A percentile compares a stretch with the other conserved stretches of the same genome.
Evolutionary conservation across 495 filamentous ascomycete species (phyloP).

Genomic region (Cudoniella acicularis): DNA sequence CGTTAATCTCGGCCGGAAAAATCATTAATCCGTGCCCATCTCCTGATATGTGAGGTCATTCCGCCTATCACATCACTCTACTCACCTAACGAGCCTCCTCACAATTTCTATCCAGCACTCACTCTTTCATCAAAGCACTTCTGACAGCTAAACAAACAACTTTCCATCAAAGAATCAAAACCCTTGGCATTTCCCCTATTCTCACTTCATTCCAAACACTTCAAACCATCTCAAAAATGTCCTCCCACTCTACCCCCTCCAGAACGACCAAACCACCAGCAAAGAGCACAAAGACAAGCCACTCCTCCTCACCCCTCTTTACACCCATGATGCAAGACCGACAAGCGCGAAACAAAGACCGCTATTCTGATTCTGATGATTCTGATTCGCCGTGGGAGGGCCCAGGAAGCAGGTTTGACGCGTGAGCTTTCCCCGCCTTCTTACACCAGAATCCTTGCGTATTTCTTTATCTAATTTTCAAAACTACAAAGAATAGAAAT

Average conservation of each 20-base stretch:
- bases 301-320: neutral
- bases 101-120: too few species aligned
- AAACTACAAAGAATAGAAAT: too few species aligned
- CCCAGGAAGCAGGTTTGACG: neutral
- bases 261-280: neutral
- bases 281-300: neutral
- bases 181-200: too few species aligned
- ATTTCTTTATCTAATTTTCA: too few species aligned
- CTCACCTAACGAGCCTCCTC: too few species aligned
- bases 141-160: too few species aligned
- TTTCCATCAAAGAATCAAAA: too few species aligned
- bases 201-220: neutral
- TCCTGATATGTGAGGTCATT: too few species aligned
- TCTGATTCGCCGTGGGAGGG: neutral
- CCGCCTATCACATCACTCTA: too few species aligned
- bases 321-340: slow-evolving; percentile 43
- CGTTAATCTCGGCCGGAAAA: too few species aligned
- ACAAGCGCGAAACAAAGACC: slow-evolving; percentile 52
- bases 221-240: slow-evolving; percentile 4
- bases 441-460: neutral
- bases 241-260: slow-evolving; percentile 14
- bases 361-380: slow-evolving; percentile 32
- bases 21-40: too few species aligned
- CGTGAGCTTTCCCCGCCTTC: neutral
- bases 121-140: too few species aligned